phyloP scores from a whole-genome alignment of 2,329 filamentous ascomycete species.

The Sporothrix schenckii region DNA sequence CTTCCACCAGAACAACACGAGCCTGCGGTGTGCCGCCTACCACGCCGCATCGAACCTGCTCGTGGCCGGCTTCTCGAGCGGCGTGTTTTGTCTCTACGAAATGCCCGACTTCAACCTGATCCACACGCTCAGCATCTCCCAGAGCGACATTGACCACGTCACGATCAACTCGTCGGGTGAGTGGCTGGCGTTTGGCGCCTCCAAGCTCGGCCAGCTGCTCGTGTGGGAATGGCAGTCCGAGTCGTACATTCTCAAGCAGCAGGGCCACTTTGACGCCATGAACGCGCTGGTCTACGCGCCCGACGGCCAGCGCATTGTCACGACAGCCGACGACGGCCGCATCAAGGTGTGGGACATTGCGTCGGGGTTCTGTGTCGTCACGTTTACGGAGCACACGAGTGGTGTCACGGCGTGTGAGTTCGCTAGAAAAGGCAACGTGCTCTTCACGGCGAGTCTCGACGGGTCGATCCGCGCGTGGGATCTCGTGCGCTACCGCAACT shows the following conservation, averaged over 20 bases:
- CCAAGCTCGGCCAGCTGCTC: constrained; percentile 90
- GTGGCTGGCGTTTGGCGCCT: constrained; percentile 96
- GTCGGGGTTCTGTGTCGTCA: constrained; percentile 96
- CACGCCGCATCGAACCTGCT: constrained; percentile 85
- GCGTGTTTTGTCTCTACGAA: constrained; percentile 91
- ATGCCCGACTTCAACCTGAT: constrained; percentile 95
- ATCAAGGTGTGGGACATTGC: constrained; percentile 98
- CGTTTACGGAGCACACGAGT: constrained; percentile 94
- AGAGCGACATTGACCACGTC: constrained; percentile 94
- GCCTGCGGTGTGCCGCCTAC: constrained; percentile 87
- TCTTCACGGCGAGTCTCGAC: constrained; percentile 94
- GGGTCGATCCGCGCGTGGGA: constrained; percentile 96
- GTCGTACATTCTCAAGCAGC: constrained; percentile 97
- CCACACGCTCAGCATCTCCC: constrained; percentile 89
- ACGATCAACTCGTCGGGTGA: constrained; percentile 93
- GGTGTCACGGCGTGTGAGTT: constrained; percentile 95
- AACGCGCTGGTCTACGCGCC: constrained; percentile 92
- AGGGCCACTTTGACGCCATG: constrained; percentile 95
- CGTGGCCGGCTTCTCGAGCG: constrained; percentile 95
- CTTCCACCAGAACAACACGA: constrained; percentile 88
- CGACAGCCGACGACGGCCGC: constrained; percentile 93
- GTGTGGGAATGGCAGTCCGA: constrained; percentile 99
- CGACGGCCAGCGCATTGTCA: constrained; percentile 90
- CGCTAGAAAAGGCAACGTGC: constrained; percentile 89
- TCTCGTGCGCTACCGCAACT: constrained; percentile 92